Percentiles rank a stretch among this genome's conserved stretches.
phyloP scores from a whole-genome alignment of 306 rosid genomes.

The Hippophae gyantsensis region DNA sequence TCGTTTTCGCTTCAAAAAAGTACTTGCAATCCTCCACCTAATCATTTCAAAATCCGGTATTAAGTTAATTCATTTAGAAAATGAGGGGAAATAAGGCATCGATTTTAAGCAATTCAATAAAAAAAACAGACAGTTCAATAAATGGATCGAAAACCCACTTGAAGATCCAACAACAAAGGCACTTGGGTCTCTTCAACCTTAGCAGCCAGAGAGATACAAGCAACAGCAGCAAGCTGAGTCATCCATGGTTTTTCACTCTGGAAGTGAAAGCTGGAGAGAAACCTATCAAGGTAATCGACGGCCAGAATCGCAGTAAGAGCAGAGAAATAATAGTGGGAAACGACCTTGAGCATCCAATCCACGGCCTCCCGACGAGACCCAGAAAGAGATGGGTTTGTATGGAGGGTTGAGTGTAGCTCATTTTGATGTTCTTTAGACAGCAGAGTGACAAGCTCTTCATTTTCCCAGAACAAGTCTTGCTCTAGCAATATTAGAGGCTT shows the following conservation, averaged over 20 bases:
- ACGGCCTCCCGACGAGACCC: conserved; percentile 45
- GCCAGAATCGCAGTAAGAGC: conserved; percentile 70
- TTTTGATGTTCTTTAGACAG: conserved; percentile 39
- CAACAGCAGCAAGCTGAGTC: conserved; percentile 70
- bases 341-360: conserved; percentile 69
- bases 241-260: conserved; percentile 78
- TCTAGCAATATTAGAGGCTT: conserved; percentile 29
- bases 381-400: conserved; percentile 18
- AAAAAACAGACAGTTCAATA: neutral
- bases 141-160: conserved; percentile 32
- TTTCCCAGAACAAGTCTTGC: conserved; percentile 62
- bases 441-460: conserved; percentile 54
- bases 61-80: neutral
- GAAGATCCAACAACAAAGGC: conserved; percentile 66
- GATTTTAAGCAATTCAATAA: neutral
- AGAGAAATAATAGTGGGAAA: conserved; percentile 54
- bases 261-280: conserved; percentile 34
- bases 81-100: neutral
- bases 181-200: conserved; percentile 84
- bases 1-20: conserved; percentile 64
- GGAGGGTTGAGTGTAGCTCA: conserved; percentile 19
- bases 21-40: conserved; percentile 64
- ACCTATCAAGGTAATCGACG: conserved; percentile 67
- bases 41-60: neutral
- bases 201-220: conserved; percentile 84